phyloP scores from a whole-genome alignment of 352 stramenopile species.

The Hyaloperonospora brassicae region DNA sequence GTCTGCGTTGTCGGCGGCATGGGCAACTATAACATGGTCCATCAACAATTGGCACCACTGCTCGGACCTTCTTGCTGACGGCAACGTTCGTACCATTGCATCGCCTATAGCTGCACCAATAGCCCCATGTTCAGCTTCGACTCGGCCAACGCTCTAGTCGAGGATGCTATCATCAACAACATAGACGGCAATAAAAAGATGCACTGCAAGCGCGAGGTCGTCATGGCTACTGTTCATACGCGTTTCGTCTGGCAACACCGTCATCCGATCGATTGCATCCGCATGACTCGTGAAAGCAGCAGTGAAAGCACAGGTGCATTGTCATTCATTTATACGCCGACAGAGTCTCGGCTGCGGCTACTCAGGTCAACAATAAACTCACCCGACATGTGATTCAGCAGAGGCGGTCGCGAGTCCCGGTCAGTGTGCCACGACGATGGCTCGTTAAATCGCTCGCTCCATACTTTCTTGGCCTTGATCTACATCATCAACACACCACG shows the following conservation, averaged over 20 bases:
- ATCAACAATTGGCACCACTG: too few species aligned
- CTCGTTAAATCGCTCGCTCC: conserved; percentile 17
- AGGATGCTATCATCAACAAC: too few species aligned
- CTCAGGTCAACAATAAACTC: conserved; percentile 26
- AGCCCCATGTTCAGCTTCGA: too few species aligned
- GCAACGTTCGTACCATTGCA: too few species aligned
- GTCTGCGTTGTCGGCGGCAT: too few species aligned
- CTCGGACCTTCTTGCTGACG: too few species aligned
- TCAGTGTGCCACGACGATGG: conserved; percentile 34
- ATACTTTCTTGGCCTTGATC: conserved; percentile 9
- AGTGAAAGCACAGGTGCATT: background rate
- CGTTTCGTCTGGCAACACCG: background rate
- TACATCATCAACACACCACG: too few species aligned
- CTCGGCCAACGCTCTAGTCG: too few species aligned
- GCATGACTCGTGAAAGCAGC: background rate
- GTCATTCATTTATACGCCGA: background rate
- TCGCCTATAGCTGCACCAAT: too few species aligned
- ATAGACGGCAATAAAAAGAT: too few species aligned
- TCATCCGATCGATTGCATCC: background rate
- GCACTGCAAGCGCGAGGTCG: too few species aligned
- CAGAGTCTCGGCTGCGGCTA: conserved; percentile 11
- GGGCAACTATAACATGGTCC: too few species aligned
- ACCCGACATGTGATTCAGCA: conserved; percentile 26
- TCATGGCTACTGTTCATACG: background rate
- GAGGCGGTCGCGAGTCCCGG: conserved; percentile 33